These are phyloP conservation scores for Trametes hirsuta DNA, from an alignment of 1,284 basidiomycete species.

Conservation along the genomic window DNA sequence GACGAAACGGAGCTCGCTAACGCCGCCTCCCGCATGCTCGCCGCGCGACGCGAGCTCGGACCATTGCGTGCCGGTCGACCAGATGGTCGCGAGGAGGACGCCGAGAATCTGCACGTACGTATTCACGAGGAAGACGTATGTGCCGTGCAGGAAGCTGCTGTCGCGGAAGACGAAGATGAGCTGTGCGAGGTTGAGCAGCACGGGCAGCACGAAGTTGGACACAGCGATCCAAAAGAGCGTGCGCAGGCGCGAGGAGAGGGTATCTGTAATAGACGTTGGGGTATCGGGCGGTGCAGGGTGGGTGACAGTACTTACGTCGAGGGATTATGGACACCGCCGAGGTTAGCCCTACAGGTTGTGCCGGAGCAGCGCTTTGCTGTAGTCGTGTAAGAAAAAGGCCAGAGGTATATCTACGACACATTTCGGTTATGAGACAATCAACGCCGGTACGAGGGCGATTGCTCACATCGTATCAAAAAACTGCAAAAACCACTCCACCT, in stretches of 20 bases:
- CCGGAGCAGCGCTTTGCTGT: background rate
- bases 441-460: background rate
- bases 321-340: background rate
- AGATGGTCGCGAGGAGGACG: constrained; percentile 29
- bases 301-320: background rate
- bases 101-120: constrained; percentile 26
- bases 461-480: constrained; percentile 33
- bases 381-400: constrained; percentile 11
- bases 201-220: constrained; percentile 37
- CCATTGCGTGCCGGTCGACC: constrained; percentile 17
- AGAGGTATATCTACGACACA: background rate
- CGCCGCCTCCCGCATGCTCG: no score
- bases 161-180: constrained; percentile 21
- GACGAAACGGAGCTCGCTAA: no score
- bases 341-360: background rate
- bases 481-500: constrained; percentile 36
- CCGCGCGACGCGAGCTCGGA: background rate
- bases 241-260: background rate
- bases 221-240: constrained; percentile 35
- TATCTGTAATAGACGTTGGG: background rate
- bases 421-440: background rate
- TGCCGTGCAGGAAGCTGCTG: constrained; percentile 6
- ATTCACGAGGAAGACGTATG: constrained; percentile 22
- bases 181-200: constrained; percentile 31
- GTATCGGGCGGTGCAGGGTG: background rate